Conservation (phyloP, 2,329 filamentous ascomycete species). For the Cladosporium sphaerospermum region DNA sequence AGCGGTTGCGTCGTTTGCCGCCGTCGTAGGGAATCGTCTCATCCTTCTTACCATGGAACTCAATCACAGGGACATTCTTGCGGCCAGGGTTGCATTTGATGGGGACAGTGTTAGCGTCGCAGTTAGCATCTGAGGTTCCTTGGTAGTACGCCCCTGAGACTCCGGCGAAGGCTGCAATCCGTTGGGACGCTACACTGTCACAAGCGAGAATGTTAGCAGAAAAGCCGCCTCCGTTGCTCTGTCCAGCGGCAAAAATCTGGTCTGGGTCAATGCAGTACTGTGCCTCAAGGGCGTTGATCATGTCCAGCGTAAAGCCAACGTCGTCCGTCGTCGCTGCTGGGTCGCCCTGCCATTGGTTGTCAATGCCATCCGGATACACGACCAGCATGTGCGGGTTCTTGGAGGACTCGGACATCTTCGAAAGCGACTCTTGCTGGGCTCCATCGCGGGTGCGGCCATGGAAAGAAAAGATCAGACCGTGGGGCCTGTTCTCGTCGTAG, state of each 20-base stretch:
- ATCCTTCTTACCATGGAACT: constrained; percentile 37
- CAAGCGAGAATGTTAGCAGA: constrained; percentile 42
- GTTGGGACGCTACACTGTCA: constrained; percentile 32
- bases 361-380: constrained; percentile 40
- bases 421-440: constrained; percentile 34
- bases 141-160: constrained; percentile 42
- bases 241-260: constrained; percentile 40
- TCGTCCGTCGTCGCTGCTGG: constrained; percentile 40
- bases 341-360: constrained; percentile 37
- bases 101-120: constrained; percentile 12
- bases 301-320: constrained; percentile 36
- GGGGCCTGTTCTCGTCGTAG: constrained; percentile 34
- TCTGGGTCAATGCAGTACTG: constrained; percentile 38
- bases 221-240: constrained; percentile 47
- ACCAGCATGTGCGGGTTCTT: constrained; percentile 41
- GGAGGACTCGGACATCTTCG: constrained; percentile 40
- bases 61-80: constrained; percentile 34
- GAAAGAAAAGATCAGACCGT: constrained; percentile 43
- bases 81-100: constrained; percentile 18
- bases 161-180: constrained; percentile 44
- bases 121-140: constrained; percentile 11
- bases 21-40: constrained; percentile 35
- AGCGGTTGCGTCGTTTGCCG: constrained; percentile 22
- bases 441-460: constrained; percentile 37
- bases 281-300: constrained; percentile 33